phyloP scores from a whole-genome alignment of 2,329 filamentous ascomycete species.

The Aspergillus neoniger region DNA sequence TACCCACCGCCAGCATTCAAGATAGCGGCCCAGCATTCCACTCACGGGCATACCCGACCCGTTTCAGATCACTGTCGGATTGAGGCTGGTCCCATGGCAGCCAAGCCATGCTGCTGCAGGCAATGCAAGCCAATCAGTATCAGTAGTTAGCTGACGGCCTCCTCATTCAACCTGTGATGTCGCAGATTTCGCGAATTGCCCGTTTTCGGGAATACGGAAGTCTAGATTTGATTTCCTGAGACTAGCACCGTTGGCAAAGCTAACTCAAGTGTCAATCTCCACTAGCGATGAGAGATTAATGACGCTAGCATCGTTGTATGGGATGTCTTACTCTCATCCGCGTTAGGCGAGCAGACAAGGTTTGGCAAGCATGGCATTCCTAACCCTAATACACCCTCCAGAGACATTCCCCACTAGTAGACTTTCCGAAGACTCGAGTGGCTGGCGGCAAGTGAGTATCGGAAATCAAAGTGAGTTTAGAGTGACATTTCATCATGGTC shows the following conservation, averaged over 20 bases:
- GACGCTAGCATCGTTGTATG: neutral
- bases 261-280: neutral
- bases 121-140: neutral
- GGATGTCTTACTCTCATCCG: neutral
- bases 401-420: constrained; percentile 23
- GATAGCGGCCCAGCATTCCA: neutral
- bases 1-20: neutral
- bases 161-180: neutral
- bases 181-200: neutral
- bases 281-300: neutral
- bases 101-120: neutral
- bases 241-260: neutral
- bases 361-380: constrained; percentile 25
- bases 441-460: constrained; percentile 5
- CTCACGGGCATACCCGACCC: constrained; percentile 2
- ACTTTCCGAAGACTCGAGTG: neutral
- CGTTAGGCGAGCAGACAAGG: constrained; percentile 21
- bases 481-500: neutral
- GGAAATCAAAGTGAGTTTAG: neutral
- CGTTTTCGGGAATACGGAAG: neutral
- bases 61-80: constrained; percentile 2
- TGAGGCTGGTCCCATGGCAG: constrained; percentile 1
- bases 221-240: neutral
- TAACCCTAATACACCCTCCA: constrained; percentile 29
- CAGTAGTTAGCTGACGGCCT: neutral